Percentiles rank a stretch among this genome's conserved stretches.
Evolutionary conservation across 2,329 filamentous ascomycete genomes (phyloP).

Genomic region (Didymella pomorum): DNA sequence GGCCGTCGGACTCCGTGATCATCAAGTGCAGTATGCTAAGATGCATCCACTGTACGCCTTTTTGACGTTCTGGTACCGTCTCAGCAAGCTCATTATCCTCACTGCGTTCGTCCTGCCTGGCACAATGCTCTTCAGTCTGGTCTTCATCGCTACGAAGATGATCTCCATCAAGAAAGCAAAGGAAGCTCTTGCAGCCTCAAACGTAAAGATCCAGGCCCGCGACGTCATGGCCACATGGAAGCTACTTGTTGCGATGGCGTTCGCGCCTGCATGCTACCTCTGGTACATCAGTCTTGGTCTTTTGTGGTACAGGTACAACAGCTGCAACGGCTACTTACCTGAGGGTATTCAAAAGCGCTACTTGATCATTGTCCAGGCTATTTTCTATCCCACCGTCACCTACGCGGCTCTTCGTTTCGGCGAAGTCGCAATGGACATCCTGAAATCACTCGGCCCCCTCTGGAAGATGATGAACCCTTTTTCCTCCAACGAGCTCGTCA

Average conservation of each 20-base stretch:
- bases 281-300: conserved; percentile 45
- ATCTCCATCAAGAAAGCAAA: conserved; percentile 50
- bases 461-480: conserved; percentile 84
- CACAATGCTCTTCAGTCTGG: conserved; percentile 76
- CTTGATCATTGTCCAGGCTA: conserved; percentile 72
- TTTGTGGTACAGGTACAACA: conserved; percentile 61
- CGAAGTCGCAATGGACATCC: conserved; percentile 98
- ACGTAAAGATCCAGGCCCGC: conserved; percentile 51
- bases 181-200: conserved; percentile 52
- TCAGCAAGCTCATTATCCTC: conserved; percentile 78
- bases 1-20: conserved; percentile 86
- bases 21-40: conserved; percentile 91
- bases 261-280: conserved; percentile 46
- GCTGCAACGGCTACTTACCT: conserved; percentile 82
- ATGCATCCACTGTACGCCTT: conserved; percentile 81
- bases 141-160: conserved; percentile 49
- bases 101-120: conserved; percentile 85
- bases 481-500: conserved; percentile 82
- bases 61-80: conserved; percentile 78
- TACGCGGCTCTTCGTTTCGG: conserved; percentile 94
- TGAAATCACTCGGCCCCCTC: conserved; percentile 91
- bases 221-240: conserved; percentile 55
- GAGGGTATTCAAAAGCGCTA: conserved; percentile 74
- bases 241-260: conserved; percentile 51
- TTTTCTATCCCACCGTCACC: conserved; percentile 85